A percentile compares a stretch with the other conserved stretches of the same genome.
phyloP scores from a whole-genome alignment of 2,329 filamentous ascomycete genomes.

The Apiospora aurea region DNA sequence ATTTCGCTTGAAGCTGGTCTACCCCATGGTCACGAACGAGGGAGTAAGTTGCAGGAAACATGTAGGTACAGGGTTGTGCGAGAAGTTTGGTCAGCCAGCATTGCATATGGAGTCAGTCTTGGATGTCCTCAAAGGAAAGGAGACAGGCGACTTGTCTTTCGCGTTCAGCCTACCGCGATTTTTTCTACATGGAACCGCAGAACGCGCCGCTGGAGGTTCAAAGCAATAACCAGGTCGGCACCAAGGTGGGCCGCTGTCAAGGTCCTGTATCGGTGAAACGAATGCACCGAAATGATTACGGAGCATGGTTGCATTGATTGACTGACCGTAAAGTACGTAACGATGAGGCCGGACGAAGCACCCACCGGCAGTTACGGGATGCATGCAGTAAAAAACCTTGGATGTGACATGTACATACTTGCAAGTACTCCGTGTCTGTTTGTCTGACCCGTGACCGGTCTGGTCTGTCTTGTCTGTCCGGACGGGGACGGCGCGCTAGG shows the following conservation, averaged over 20 bases:
- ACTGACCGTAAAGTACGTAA: conserved; percentile 18
- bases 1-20: background rate
- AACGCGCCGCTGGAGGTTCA: background rate
- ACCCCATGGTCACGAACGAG: background rate
- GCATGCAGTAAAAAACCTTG: conserved; percentile 8
- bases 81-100: background rate
- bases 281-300: conserved; percentile 15
- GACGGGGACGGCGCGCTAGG: background rate
- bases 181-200: background rate
- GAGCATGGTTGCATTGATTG: conserved; percentile 17
- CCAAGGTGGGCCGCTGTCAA: conserved; percentile 10
- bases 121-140: background rate
- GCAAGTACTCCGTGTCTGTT: background rate
- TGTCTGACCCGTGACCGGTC: too few relatives aligned
- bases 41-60: background rate
- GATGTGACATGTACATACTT: background rate
- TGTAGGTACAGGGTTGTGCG: background rate
- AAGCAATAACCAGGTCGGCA: background rate
- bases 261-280: conserved; percentile 15
- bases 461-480: background rate
- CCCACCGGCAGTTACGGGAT: background rate
- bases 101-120: too few relatives aligned
- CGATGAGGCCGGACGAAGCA: background rate
- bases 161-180: background rate
- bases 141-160: background rate